phyloP scores from a whole-genome alignment of 106 monocot species.

The Vanilla planifolia region DNA sequence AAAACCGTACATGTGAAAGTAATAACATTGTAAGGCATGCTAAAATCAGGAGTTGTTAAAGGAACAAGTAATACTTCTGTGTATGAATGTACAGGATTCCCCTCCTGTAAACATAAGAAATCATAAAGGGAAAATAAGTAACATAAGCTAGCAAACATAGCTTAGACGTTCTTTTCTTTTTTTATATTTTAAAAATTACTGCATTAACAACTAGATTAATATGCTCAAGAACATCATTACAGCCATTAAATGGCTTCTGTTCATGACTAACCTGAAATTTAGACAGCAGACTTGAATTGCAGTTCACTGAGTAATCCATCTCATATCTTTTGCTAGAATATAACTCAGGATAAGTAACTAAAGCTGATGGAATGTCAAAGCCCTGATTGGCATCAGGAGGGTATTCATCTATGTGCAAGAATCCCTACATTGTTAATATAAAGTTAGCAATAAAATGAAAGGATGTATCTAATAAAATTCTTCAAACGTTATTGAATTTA shows the following conservation, averaged over 20 bases:
- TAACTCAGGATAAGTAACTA: constrained; percentile 73
- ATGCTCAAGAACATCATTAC: background rate
- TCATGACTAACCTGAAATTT: constrained; percentile 56
- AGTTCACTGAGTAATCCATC: constrained; percentile 13
- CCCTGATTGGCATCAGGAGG: constrained; percentile 99
- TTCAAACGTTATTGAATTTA: background rate
- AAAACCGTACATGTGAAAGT: constrained; percentile 94
- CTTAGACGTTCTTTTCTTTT: background rate
- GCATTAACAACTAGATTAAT: background rate
- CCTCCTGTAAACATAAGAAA: constrained; percentile 40
- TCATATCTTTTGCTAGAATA: constrained; percentile 44
- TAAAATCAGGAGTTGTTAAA: constrained; percentile 97
- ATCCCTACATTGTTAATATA: constrained; percentile 46
- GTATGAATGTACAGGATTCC: constrained; percentile 46
- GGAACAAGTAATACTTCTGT: constrained; percentile 96
- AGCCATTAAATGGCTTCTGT: background rate
- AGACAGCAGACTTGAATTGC: constrained; percentile 36
- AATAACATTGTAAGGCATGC: constrained; percentile 99
- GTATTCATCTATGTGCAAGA: constrained; percentile 95
- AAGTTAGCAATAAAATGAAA: background rate
- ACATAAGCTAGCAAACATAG: background rate
- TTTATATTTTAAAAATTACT: background rate
- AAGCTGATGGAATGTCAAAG: constrained; percentile 93
- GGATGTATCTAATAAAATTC: background rate
- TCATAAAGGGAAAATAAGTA: too few relatives aligned